phyloP scores from a whole-genome alignment of 1,139 yeast species.

The Diutina pseudorugosa region DNA sequence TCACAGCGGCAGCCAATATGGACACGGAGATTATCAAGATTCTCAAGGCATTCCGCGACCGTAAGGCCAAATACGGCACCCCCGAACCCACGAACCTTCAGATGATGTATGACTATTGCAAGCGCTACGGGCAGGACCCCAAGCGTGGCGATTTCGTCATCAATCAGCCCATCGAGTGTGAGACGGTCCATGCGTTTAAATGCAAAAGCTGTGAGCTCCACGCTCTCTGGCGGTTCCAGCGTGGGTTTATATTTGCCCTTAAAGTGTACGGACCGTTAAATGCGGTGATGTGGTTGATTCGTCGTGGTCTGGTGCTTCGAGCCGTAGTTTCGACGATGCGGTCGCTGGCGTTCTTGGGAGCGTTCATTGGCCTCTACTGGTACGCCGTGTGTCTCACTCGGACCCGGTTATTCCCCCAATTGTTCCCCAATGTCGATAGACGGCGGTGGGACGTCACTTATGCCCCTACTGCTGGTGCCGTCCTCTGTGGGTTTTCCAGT shows the following conservation, averaged over 20 bases:
- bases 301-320: conserved; percentile 12
- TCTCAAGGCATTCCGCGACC: conserved; percentile 16
- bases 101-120: conserved; percentile 16
- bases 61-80: conserved; percentile 17
- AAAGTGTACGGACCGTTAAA: conserved; percentile 22
- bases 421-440: conserved; percentile 16
- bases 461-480: conserved; percentile 22
- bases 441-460: conserved; percentile 19
- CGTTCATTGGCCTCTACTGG: conserved; percentile 25
- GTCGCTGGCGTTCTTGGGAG: conserved; percentile 25
- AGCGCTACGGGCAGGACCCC: conserved; percentile 16
- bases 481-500: conserved; percentile 23
- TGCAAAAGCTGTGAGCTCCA: conserved; percentile 23
- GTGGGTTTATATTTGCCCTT: conserved; percentile 22
- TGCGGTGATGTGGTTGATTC: conserved; percentile 18
- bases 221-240: conserved; percentile 21
- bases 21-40: conserved; percentile 22
- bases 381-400: conserved; percentile 25
- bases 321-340: conserved; percentile 17
- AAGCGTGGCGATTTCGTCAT: conserved; percentile 13
- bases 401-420: conserved; percentile 17
- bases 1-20: conserved; percentile 27
- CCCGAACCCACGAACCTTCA: conserved; percentile 10
- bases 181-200: conserved; percentile 20
- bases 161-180: conserved; percentile 24